Conservation (phyloP, 345 rosid species). For the Salix purpurea region DNA sequence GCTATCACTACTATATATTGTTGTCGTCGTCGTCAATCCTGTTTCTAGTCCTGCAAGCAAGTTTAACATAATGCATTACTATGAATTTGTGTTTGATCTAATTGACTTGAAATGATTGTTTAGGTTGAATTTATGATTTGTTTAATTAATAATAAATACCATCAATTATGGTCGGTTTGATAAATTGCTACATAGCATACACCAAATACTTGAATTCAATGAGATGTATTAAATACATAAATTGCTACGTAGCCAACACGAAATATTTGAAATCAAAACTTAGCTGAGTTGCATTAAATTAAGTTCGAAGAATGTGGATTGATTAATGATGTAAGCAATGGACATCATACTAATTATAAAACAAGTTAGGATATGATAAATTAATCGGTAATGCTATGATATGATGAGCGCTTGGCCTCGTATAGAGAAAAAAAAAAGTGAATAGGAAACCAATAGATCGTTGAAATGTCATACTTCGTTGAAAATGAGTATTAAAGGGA, state of each 20-base stretch:
- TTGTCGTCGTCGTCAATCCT: no score
- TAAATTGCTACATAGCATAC: not conserved
- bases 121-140: no score
- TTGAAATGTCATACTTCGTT: not conserved
- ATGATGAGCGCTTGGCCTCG: not conserved
- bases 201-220: not conserved
- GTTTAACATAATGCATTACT: no score
- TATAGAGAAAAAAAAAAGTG: not conserved
- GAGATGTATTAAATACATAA: not conserved
- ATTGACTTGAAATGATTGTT: no score
- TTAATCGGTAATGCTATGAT: not conserved
- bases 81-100: no score
- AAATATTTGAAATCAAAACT: not conserved
- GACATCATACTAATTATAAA: not conserved
- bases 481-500: not conserved
- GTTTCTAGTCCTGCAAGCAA: no score
- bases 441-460: not conserved
- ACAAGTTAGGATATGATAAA: not conserved
- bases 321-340: no score
- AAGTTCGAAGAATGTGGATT: not conserved
- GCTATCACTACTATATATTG: no score
- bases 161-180: not conserved
- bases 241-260: not conserved
- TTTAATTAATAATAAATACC: no score
- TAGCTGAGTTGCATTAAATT: not conserved